Evolutionary conservation across 2,329 filamentous ascomycete genomes (phyloP).

Genomic region (Pseudogymnoascus sp.): DNA sequence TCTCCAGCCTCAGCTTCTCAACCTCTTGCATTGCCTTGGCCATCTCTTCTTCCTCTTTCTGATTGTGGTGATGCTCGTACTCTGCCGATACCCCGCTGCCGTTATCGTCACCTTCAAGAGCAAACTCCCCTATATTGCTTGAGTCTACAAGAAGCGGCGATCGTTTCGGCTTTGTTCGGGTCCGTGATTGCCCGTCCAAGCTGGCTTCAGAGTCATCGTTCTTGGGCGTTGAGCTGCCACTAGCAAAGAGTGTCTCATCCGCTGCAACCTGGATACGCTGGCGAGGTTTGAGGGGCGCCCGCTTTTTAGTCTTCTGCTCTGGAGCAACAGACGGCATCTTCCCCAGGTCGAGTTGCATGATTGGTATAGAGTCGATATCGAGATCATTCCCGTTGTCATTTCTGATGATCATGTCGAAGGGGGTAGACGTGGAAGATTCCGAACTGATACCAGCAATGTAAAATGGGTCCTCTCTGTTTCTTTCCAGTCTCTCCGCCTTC

Average conservation of each 20-base stretch:
- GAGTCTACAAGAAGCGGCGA: conserved; percentile 79
- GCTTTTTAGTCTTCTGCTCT: conserved; percentile 25
- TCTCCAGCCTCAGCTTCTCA: conserved; percentile 75
- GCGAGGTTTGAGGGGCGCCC: conserved; percentile 35
- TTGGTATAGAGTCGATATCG: conserved; percentile 90
- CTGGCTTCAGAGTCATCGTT: conserved; percentile 49
- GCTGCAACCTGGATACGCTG: conserved; percentile 60
- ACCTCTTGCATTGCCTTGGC: conserved; percentile 80
- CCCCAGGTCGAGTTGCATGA: conserved; percentile 82
- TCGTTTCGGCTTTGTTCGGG: conserved; percentile 44
- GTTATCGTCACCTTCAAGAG: conserved; percentile 48
- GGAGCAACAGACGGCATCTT: conserved; percentile 30
- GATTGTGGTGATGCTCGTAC: conserved; percentile 48
- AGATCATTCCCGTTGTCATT: conserved; percentile 68
- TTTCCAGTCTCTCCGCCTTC: conserved; percentile 68
- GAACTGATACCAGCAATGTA: conserved; percentile 61
- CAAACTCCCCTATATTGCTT: conserved; percentile 66
- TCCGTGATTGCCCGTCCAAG: conserved; percentile 41
- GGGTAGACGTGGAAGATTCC: conserved; percentile 58
- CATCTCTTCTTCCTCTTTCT: conserved; percentile 82
- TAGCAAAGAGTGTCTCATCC: conserved; percentile 62
- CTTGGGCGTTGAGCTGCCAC: conserved; percentile 40
- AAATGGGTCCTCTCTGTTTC: conserved; percentile 89
- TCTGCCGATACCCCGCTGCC: conserved; percentile 37
- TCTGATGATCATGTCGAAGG: conserved; percentile 68